Conservation (phyloP, 2,329 filamentous ascomycete genomes). For the Talaromyces pinophilus region DNA sequence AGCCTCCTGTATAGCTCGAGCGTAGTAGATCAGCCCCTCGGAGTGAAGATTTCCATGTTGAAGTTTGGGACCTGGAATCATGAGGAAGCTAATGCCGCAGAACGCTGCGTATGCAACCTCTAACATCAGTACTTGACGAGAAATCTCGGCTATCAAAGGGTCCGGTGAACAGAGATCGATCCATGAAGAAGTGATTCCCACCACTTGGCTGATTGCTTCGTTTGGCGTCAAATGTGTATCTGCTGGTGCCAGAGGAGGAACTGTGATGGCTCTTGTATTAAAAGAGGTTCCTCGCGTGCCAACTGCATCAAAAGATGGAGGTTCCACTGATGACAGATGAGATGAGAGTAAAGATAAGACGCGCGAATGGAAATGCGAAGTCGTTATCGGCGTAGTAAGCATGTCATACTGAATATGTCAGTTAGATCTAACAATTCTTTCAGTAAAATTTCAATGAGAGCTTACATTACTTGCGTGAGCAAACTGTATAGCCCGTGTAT, state of each 20-base stretch:
- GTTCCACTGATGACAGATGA: conserved; percentile 50
- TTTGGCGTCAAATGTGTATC: conserved; percentile 70
- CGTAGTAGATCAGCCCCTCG: conserved; percentile 69
- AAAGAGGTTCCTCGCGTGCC: conserved; percentile 44
- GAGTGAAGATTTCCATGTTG: conserved; percentile 56
- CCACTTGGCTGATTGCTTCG: conserved; percentile 76
- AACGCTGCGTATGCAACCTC: conserved; percentile 96
- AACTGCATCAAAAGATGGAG: conserved; percentile 36
- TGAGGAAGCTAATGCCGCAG: conserved; percentile 80
- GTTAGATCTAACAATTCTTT: neutral
- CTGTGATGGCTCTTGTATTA: conserved; percentile 42
- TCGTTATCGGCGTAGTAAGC: conserved; percentile 64
- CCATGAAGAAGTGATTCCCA: conserved; percentile 85
- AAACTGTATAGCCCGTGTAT: conserved; percentile 53
- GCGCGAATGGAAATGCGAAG: conserved; percentile 59
- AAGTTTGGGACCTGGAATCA: conserved; percentile 75
- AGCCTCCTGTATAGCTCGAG: conserved; percentile 78
- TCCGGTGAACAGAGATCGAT: conserved; percentile 84
- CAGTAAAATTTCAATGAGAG: neutral
- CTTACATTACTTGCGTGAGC: conserved; percentile 60
- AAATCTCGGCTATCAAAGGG: conserved; percentile 80
- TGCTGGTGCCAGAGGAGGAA: conserved; percentile 44
- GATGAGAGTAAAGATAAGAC: conserved; percentile 57
- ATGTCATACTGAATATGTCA: conserved; percentile 60
- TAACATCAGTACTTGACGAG: conserved; percentile 83